Evolutionary conservation across 139 green algal genomes (phyloP).

Genomic region (Zygnema circumcarinatum): DNA sequence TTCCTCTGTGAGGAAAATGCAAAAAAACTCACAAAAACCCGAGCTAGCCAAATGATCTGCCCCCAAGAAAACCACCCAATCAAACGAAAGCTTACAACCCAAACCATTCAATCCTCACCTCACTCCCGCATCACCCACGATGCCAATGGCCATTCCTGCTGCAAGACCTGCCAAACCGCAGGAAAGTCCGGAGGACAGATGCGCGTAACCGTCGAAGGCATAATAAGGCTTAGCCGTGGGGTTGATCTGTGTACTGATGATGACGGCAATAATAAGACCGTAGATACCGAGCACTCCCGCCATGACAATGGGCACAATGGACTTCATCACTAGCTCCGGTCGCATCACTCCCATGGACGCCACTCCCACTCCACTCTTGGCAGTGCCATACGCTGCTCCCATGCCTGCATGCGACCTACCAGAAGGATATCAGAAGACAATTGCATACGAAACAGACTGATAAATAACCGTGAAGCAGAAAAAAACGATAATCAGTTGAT

Average conservation of each 20-base stretch:
- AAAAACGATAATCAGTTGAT: neutral
- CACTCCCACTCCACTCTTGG: slow-evolving; percentile 97
- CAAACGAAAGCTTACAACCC: too few relatives aligned
- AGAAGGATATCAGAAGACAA: neutral
- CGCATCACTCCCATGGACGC: slow-evolving; percentile 99
- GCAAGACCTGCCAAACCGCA: slow-evolving; percentile 93
- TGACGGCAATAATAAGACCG: slow-evolving; percentile 99
- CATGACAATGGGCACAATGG: slow-evolving; percentile 99
- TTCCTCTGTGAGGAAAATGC: too few relatives aligned
- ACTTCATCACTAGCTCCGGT: slow-evolving; percentile 99
- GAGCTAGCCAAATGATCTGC: too few relatives aligned
- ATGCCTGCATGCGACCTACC: slow-evolving; percentile 76
- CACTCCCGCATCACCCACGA: slow-evolving; percentile 97
- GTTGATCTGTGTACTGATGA: slow-evolving; percentile 91
- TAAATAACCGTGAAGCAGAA: neutral
- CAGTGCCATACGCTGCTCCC: slow-evolving; percentile 97
- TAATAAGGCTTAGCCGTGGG: slow-evolving; percentile 83
- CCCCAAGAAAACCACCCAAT: too few relatives aligned
- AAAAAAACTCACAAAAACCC: too few relatives aligned
- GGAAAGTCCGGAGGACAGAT: slow-evolving; percentile 91
- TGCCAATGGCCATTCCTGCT: slow-evolving; percentile 98
- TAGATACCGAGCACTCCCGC: slow-evolving; percentile 99
- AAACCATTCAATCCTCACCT: too few relatives aligned
- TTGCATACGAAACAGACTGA: neutral
- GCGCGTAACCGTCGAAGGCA: slow-evolving; percentile 97